Percentiles rank a stretch among this genome's conserved stretches.
phyloP scores from a whole-genome alignment of 768 basidiomycete species.

The Leucosporidium creatinivorum region DNA sequence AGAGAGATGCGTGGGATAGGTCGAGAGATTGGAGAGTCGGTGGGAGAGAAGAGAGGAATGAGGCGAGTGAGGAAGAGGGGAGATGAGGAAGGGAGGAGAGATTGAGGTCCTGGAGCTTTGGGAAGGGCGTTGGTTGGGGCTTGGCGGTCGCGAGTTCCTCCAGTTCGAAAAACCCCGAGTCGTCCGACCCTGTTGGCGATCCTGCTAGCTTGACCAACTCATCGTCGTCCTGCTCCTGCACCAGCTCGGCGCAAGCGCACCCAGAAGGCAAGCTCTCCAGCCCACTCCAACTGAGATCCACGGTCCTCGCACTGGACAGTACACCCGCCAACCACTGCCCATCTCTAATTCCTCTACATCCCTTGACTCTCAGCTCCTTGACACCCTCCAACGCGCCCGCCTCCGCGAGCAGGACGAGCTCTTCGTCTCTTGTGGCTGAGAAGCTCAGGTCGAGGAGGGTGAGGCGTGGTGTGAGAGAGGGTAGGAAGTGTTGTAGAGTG shows the following conservation, averaged over 20 bases:
- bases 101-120: not conserved
- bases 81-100: not conserved
- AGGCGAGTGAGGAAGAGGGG: not conserved
- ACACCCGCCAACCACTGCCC: not conserved
- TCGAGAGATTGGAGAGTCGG: not conserved
- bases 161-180: not conserved
- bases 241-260: no score
- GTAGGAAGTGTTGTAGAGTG: not conserved
- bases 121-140: not conserved
- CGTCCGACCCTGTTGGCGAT: not conserved
- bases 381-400: not conserved
- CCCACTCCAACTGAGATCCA: not conserved
- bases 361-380: not conserved
- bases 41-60: not conserved
- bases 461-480: not conserved
- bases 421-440: not conserved
- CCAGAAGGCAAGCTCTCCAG: not conserved
- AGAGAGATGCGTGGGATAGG: not conserved
- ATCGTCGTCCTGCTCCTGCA: not conserved
- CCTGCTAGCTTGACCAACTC: no score
- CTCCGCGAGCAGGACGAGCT: not conserved
- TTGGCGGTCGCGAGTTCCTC: not conserved
- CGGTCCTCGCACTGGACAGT: not conserved
- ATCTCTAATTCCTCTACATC: not conserved
- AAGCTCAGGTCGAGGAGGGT: conserved; percentile 2